These are phyloP conservation scores for Populus nigra DNA, from an alignment of 345 rosid genomes.

Conservation along the genomic window DNA sequence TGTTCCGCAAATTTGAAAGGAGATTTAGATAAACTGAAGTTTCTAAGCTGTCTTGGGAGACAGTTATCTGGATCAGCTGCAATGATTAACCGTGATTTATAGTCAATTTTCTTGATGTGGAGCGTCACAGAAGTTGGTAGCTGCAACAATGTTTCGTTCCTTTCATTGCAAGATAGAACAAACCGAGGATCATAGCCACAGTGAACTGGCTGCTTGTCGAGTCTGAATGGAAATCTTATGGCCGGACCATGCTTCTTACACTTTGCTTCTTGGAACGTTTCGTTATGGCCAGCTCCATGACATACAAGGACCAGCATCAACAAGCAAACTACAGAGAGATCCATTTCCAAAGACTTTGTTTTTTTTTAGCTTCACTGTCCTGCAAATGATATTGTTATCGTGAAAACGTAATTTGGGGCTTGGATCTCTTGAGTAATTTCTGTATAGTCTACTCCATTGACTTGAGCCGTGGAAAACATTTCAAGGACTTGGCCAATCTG, in stretches of 20 bases:
- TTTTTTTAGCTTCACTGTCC: neutral
- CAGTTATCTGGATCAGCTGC: neutral
- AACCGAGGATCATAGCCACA: constrained; percentile 15
- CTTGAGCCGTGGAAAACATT: neutral
- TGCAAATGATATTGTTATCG: neutral
- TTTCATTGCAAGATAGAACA: constrained; percentile 12
- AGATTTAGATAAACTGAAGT: neutral
- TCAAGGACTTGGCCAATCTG: neutral
- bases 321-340: neutral
- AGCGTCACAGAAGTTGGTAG: constrained; percentile 20
- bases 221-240: constrained; percentile 16
- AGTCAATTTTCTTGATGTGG: constrained; percentile 12
- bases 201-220: neutral
- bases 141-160: constrained; percentile 8
- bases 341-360: neutral
- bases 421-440: neutral
- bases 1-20: neutral
- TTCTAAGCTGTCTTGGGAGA: neutral
- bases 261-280: neutral
- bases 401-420: neutral
- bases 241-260: neutral
- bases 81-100: neutral
- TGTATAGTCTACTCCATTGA: neutral
- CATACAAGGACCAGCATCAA: neutral
- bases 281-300: neutral